Percentiles rank a stretch among this genome's conserved stretches.
phyloP scores from a whole-genome alignment of 768 basidiomycete genomes.

The Trametes punicea region DNA sequence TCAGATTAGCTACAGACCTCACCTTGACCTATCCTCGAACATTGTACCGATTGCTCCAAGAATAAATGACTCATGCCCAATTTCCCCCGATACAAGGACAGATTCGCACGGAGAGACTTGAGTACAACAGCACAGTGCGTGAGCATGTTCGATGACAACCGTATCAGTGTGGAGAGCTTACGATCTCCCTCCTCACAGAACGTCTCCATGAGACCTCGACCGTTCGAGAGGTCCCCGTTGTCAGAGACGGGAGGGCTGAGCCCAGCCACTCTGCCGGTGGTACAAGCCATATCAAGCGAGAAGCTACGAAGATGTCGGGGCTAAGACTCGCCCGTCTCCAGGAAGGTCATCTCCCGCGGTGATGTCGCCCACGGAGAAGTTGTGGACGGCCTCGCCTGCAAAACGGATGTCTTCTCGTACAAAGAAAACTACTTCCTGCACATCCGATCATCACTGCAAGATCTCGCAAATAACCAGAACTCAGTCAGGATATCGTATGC shows the following conservation, averaged over 20 bases:
- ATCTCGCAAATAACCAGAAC: not conserved
- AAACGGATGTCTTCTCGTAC: conserved; percentile 11
- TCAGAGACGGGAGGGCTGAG: conserved; percentile 17
- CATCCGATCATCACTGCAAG: not conserved
- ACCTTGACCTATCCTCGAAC: not conserved
- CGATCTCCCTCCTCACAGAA: conserved; percentile 8
- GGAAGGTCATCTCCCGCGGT: conserved; percentile 12
- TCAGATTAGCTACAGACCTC: too few species aligned
- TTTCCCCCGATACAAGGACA: not conserved
- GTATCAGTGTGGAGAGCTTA: not conserved
- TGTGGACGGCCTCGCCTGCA: not conserved
- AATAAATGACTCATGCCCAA: not conserved
- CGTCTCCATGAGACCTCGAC: conserved; percentile 10
- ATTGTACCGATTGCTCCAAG: conserved; percentile 7
- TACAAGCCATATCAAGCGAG: not conserved
- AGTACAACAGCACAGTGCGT: not conserved
- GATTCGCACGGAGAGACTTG: conserved; percentile 15
- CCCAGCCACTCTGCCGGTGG: conserved; percentile 1
- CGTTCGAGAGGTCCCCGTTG: conserved; percentile 8
- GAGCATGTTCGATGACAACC: too few species aligned
- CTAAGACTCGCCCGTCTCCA: conserved; percentile 7
- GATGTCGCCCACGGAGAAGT: conserved; percentile 16
- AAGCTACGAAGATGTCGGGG: not conserved
- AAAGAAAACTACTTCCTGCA: conserved; percentile 7
- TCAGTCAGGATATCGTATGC: too few species aligned